Conservation (phyloP, 371 early-diverging fungal species). For the Syncephalastrum racemosum region DNA sequence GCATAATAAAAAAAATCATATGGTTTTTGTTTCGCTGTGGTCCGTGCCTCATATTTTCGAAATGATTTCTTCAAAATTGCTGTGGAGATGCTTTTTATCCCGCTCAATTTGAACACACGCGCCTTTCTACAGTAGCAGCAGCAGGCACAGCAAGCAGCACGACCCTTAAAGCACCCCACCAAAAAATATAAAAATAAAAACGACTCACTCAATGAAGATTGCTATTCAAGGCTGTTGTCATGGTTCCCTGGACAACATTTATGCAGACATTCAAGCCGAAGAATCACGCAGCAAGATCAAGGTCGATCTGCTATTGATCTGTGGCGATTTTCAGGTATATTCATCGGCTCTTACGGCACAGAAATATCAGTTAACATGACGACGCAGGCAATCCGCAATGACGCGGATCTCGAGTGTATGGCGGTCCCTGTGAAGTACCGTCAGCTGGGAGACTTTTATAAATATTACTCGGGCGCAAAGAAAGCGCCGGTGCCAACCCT, state of each 20-base stretch:
- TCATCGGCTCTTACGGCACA: too few relatives aligned
- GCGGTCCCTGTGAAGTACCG: conserved; percentile 84
- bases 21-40: too few relatives aligned
- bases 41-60: too few relatives aligned
- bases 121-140: too few relatives aligned
- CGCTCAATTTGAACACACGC: too few relatives aligned
- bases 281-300: conserved; percentile 57
- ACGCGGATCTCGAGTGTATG: conserved; percentile 76
- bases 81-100: too few relatives aligned
- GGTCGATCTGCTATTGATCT: conserved; percentile 90
- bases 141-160: too few relatives aligned
- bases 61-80: too few relatives aligned
- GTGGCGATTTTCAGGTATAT: conserved; percentile 94
- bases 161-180: too few relatives aligned
- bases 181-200: neutral
- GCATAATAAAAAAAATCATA: too few relatives aligned
- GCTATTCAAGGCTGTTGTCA: conserved; percentile 96
- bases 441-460: conserved; percentile 80
- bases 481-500: conserved; percentile 86
- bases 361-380: neutral
- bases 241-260: conserved; percentile 90
- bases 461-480: conserved; percentile 88
- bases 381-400: conserved; percentile 79
- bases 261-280: conserved; percentile 59
- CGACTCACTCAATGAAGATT: conserved; percentile 41